Conservation (phyloP, 768 basidiomycete genomes). For the Hortiboletus campestris region DNA sequence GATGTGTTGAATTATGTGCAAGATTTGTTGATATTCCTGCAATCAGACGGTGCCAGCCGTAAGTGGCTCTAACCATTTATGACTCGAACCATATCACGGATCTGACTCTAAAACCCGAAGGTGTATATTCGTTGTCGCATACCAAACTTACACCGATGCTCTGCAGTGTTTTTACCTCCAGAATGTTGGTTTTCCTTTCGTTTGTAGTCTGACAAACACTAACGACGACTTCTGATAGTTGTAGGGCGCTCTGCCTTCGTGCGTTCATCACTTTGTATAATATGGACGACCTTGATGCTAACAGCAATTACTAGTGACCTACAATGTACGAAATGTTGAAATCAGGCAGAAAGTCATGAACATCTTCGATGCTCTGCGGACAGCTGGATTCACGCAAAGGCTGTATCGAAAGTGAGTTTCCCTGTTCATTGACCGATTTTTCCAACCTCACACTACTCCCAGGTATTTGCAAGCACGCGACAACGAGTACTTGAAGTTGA, state of each 20-base stretch:
- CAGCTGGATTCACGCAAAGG: background rate
- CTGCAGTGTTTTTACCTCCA: slow-evolving; percentile 42
- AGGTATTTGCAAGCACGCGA: no score
- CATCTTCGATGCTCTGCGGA: slow-evolving; percentile 10
- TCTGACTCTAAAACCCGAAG: background rate
- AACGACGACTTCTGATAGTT: slow-evolving; percentile 32
- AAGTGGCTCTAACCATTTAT: slow-evolving; percentile 3
- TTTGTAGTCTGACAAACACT: no score
- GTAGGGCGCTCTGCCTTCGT: slow-evolving; percentile 48
- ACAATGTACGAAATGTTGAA: slow-evolving; percentile 21
- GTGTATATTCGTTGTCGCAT: background rate
- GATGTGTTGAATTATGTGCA: slow-evolving; percentile 18
- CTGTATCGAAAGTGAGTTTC: slow-evolving; percentile 8
- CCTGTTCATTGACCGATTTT: no score
- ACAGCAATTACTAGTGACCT: slow-evolving; percentile 6
- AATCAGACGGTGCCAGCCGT: slow-evolving; percentile 27
- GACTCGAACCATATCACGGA: no score
- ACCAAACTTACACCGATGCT: slow-evolving; percentile 11
- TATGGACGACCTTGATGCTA: background rate
- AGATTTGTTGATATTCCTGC: slow-evolving; percentile 30
- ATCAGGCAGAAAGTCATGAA: background rate
- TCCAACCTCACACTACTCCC: no score
- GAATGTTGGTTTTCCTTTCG: slow-evolving; percentile 40
- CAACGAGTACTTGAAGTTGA: slow-evolving; percentile 13
- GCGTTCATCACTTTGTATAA: slow-evolving; percentile 17